Base-by-base conservation (phyloP, 352 stramenopile genomes). In the Phytophthora idaei region DNA sequence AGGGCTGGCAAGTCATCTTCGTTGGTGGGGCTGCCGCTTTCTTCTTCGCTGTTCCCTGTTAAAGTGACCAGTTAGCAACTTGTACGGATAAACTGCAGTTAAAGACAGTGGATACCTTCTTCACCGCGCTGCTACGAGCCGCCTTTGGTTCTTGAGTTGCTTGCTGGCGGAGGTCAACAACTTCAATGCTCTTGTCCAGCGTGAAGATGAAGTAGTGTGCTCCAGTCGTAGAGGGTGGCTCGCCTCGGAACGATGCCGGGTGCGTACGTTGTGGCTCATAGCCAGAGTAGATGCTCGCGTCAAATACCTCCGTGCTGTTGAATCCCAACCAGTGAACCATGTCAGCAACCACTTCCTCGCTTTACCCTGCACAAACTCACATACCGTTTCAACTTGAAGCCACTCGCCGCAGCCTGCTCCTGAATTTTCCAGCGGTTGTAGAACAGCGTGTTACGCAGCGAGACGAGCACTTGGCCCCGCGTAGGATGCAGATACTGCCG, bases 401-500 rank as follows among this genome's bases (percentile, higher is more conserved):
- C 89, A 52, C 81, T 90, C 27, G 62, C 57, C 17, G 64, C 63
- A 2, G 86, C 89, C 46, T 94, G 86, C 6, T 85, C 82, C 39
- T 90, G 71, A 34, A 96, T 83, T 31, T 87, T 73, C 89, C 89
- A 96, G 44, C 85, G 82, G 59, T 94, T 92, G 75, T 95, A 95
- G 56, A 95, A 96, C 8, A 83, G 59, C 11, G 82, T 95, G 53
- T 92, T 86, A 25, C 87, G 83, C 25, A 95, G 66, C 14, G 89
- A 74, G 1, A 96, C 86, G 1, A 92, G 73, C 56, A 90, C 83
- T 69, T 92, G 80, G 6, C 85, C 84, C 17, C 78, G 77, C 8
- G 64, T 83, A 12, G 77, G 74, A 39, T 93, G 76, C 58, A 95
- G 31, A 58, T 84, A 90, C 50, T 60, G 46, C 4, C 81, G 77